phyloP scores from a whole-genome alignment of 441 rosid species.

The Gossypium aridum region DNA sequence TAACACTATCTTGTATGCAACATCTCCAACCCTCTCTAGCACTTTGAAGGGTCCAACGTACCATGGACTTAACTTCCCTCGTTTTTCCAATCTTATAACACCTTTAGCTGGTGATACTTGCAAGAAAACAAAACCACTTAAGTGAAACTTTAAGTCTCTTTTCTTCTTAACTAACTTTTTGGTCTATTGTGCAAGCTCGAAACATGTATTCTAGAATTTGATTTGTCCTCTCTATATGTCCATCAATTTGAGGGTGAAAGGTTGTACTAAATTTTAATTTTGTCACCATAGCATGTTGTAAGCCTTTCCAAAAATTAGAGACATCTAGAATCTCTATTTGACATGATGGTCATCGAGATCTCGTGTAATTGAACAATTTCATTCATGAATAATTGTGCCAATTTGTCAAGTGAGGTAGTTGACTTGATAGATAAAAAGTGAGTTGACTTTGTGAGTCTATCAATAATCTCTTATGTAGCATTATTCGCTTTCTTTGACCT shows the following conservation, averaged over 20 bases:
- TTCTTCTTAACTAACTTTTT: neutral
- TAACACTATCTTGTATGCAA: neutral
- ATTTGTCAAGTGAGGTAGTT: neutral
- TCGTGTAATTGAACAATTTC: neutral
- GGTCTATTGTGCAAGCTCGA: neutral
- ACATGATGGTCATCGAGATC: neutral
- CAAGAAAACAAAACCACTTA: neutral
- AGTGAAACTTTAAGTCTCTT: neutral
- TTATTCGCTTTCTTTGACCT: neutral
- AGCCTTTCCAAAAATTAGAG: neutral
- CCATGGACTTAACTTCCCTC: neutral
- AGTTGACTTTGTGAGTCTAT: neutral
- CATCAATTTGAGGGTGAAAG: too few relatives aligned
- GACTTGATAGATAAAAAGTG: neutral
- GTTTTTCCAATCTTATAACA: neutral
- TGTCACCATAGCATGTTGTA: neutral
- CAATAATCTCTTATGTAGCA: neutral
- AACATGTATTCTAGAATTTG: neutral
- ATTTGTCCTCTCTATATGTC: too few relatives aligned
- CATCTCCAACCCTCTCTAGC: neutral
- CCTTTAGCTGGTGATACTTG: neutral
- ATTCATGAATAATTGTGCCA: neutral
- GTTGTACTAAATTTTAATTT: too few relatives aligned
- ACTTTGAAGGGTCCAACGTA: neutral
- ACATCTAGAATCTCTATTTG: neutral